Evolutionary conservation across 257 asterid species (phyloP).

Genomic region (Echites panduratus): DNA sequence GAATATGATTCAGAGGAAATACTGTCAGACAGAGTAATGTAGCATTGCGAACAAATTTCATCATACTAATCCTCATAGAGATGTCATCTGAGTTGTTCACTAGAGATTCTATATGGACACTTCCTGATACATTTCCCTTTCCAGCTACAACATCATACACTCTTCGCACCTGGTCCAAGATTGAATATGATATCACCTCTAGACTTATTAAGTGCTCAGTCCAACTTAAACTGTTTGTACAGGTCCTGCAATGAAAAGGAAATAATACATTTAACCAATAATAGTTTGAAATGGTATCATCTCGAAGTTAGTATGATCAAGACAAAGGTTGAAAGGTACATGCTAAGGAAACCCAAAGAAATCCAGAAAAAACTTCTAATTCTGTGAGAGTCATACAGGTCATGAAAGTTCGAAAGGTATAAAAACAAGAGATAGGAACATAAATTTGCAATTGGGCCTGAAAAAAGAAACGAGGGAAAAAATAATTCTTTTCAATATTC

Average conservation of each 20-base stretch:
- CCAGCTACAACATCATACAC: constrained; percentile 36
- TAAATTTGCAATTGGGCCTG: neutral
- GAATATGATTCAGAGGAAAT: constrained; percentile 70
- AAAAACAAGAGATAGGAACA: neutral
- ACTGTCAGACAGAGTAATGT: constrained; percentile 63
- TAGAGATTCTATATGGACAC: constrained; percentile 50
- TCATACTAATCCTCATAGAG: constrained; percentile 55
- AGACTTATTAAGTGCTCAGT: constrained; percentile 55
- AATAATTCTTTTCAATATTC: neutral
- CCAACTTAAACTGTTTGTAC: constrained; percentile 92
- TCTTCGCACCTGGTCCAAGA: constrained; percentile 53
- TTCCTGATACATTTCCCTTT: constrained; percentile 29
- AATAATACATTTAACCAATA: constrained; percentile 1
- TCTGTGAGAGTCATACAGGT: neutral
- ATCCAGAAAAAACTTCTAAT: neutral
- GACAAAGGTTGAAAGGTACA: neutral
- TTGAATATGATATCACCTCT: constrained; percentile 54
- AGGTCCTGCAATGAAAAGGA: constrained; percentile 50
- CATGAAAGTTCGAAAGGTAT: neutral
- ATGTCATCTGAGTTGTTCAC: constrained; percentile 47
- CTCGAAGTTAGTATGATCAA: neutral
- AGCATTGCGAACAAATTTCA: constrained; percentile 82
- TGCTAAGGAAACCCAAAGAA: neutral
- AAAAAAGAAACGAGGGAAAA: neutral
- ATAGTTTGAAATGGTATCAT: neutral